Percentiles rank a stretch among this genome's conserved stretches.
Conservation (phyloP, 352 stramenopile genomes). For the Paralagenidium karlingii region DNA sequence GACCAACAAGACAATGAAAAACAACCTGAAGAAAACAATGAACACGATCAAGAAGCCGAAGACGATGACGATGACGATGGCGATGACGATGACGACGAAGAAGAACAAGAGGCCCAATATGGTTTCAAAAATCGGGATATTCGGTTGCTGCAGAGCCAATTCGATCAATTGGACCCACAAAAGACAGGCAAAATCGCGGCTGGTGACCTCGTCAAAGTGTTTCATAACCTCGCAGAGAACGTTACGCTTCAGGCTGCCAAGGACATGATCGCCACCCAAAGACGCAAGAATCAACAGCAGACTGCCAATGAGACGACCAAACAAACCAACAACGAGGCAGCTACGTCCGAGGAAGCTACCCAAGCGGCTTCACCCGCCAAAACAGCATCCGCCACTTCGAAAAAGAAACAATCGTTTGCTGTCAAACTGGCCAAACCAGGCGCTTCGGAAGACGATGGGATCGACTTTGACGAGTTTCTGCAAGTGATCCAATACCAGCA, state of each 20-base stretch:
- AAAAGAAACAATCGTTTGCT: too few species aligned
- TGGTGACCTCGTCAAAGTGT: conserved; percentile 39
- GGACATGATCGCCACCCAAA: conserved; percentile 37
- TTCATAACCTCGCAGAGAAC: conserved; percentile 41
- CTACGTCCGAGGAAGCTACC: too few species aligned
- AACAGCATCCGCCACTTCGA: too few species aligned
- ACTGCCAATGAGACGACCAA: too few species aligned
- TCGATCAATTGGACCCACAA: conserved; percentile 47
- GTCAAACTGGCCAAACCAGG: too few species aligned
- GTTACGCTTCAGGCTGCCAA: conserved; percentile 40
- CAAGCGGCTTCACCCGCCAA: too few species aligned
- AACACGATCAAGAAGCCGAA: conserved; percentile 3
- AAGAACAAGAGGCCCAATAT: conserved; percentile 7
- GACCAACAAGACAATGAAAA: too few species aligned
- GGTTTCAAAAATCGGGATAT: conserved; percentile 30
- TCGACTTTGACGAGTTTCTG: conserved; percentile 63
- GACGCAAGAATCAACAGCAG: conserved; percentile 41
- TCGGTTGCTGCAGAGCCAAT: conserved; percentile 27
- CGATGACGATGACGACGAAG: conserved; percentile 4
- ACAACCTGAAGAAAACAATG: conserved; percentile 1
- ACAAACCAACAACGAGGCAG: too few species aligned
- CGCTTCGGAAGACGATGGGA: too few species aligned
- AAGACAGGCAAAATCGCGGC: conserved; percentile 46
- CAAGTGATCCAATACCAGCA: conserved; percentile 42
- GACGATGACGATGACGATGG: conserved; percentile 8